Base-by-base conservation (phyloP, 345 rosid species). In the Citrus inodora region DNA sequence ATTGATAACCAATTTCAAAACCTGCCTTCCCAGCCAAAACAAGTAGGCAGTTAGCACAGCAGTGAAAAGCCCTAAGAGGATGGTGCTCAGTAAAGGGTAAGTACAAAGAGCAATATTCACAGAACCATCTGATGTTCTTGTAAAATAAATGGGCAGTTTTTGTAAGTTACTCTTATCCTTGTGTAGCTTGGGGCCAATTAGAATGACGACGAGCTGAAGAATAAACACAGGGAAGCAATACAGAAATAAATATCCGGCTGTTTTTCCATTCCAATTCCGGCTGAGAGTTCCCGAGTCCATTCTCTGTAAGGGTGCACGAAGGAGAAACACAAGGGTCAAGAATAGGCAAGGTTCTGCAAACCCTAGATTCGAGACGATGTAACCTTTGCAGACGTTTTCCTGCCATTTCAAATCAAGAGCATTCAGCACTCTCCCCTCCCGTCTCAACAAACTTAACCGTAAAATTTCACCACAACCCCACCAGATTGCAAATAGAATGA, bases 291-390 rank as follows among this genome's bases (percentile, higher is more conserved):
- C 98, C 0, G 92, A 83, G 33, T 92, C 91, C 89, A 88, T 87
- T 76, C 70, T 85, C 84, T 92, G 93, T 76, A 96, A 88, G 17
- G 99, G 93, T 14, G 99, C 98, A 10, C 97, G 98, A 28, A 96
- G 90, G 21, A 94, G 94, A 87, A 94, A 90, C 81, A 90, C 86
- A 9, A 94, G 89, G 11, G 98, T 92, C 46, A 94, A 90, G 86
- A 94, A 94, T 62, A 96, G 81, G 82, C 99, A 96, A 78, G 99
- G 99, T 81, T 96, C 99, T 67, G 98, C 93, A 87, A 96, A 96
- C 37, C 99, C 99, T 73, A 96, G 85, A 85, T 89, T 96, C 22
- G 97, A 96, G 73, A 92, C 86, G 48, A 96, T 89, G 86, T 96
- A 96, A 76, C 92, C 83, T 82, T 96, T 92, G 99, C 98, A 96